Conservation (phyloP, 208 protist genomes). For the Leishmania amazonensis region DNA sequence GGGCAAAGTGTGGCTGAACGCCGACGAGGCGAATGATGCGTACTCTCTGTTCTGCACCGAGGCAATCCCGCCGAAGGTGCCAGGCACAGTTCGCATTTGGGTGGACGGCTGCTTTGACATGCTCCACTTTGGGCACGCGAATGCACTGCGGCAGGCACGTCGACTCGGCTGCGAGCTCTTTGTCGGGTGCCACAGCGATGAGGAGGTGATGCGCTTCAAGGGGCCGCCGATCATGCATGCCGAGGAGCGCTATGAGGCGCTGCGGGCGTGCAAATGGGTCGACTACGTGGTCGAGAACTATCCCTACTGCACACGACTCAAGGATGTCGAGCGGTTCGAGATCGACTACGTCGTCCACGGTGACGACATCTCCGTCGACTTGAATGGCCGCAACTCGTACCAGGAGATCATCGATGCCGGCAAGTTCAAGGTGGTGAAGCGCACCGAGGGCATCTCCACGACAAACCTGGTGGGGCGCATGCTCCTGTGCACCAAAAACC, state of each 20-base stretch:
- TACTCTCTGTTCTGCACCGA: constrained; percentile 62
- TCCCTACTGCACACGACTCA: constrained; percentile 93
- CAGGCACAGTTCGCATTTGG: constrained; percentile 79
- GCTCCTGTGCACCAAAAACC: constrained; percentile 93
- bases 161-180: constrained; percentile 94
- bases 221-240: constrained; percentile 97
- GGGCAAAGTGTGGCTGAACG: constrained; percentile 72
- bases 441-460: constrained; percentile 97
- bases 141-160: constrained; percentile 86
- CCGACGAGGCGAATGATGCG: constrained; percentile 58
- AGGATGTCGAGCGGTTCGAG: constrained; percentile 93
- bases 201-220: constrained; percentile 96
- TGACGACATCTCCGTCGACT: constrained; percentile 97
- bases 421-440: constrained; percentile 91
- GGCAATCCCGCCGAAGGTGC: constrained; percentile 61
- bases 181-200: constrained; percentile 97
- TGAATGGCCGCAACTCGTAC: constrained; percentile 95
- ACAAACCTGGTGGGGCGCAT: constrained; percentile 98
- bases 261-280: constrained; percentile 98
- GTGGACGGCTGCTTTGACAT: constrained; percentile 94
- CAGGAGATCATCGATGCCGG: constrained; percentile 94
- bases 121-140: constrained; percentile 91
- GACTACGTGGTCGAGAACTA: constrained; percentile 96
- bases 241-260: constrained; percentile 94
- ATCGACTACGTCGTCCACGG: constrained; percentile 98